Evolutionary conservation across 805 yeast species (phyloP).

Genomic region (Saturnispora kantuleensis): DNA sequence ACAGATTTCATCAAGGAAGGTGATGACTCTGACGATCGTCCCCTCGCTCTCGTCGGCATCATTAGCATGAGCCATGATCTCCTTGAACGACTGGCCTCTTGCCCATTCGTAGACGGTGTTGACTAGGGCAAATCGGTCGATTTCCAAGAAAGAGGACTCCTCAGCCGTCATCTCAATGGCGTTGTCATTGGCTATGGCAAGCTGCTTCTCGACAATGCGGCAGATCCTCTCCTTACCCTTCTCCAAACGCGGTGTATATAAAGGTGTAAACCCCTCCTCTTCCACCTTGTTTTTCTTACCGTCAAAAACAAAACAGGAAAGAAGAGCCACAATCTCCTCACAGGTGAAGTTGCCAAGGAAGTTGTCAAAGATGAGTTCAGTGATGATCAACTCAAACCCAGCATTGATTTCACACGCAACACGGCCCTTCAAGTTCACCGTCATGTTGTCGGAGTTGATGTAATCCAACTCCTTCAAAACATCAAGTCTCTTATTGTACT

Average conservation of each 20-base stretch:
- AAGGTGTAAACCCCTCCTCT: slow-evolving; percentile 39
- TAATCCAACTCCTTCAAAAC: slow-evolving; percentile 75
- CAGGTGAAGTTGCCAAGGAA: slow-evolving; percentile 89
- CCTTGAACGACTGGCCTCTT: slow-evolving; percentile 81
- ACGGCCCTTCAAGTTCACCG: slow-evolving; percentile 79
- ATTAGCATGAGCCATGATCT: slow-evolving; percentile 78
- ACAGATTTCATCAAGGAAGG: slow-evolving; percentile 88
- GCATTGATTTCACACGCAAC: slow-evolving; percentile 81
- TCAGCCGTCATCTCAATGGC: slow-evolving; percentile 74
- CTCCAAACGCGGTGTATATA: slow-evolving; percentile 68
- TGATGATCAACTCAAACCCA: slow-evolving; percentile 83
- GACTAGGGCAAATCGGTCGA: slow-evolving; percentile 79
- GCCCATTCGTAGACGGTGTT: slow-evolving; percentile 99
- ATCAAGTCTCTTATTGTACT: slow-evolving; percentile 78
- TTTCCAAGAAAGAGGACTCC: slow-evolving; percentile 74
- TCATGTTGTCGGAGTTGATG: slow-evolving; percentile 58
- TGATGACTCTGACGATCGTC: slow-evolving; percentile 90
- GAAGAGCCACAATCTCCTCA: slow-evolving; percentile 90
- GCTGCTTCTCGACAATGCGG: slow-evolving; percentile 56
- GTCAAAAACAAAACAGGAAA: slow-evolving; percentile 89
- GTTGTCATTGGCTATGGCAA: slow-evolving; percentile 50
- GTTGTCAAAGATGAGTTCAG: slow-evolving; percentile 85
- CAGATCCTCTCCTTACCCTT: slow-evolving; percentile 57
- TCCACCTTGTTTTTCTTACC: slow-evolving; percentile 45
- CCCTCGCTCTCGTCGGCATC: slow-evolving; percentile 73